Evolutionary conservation across 2,329 filamentous ascomycete species (phyloP), one percentile per base, ranked within the genome.

Genomic region (Sarocladium brachiariae): DNA sequence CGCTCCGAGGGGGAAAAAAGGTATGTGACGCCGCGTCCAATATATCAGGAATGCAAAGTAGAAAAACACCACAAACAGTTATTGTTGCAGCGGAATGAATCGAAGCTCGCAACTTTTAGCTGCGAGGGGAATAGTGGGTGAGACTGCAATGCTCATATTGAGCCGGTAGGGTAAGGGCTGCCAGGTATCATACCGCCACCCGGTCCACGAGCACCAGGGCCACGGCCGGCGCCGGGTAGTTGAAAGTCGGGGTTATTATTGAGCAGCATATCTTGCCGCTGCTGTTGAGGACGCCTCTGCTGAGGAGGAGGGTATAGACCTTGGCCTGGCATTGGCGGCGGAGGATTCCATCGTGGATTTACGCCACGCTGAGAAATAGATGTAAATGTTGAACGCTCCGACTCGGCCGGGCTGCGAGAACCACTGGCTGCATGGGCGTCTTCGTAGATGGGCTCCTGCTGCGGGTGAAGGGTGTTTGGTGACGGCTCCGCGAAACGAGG

Each of bases 231-330:
- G 19, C 68, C 69, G 1, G 83, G 84, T 24, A 96, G 65, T 56
- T 86, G 78, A 68, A 96, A 96, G 65, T 96, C 90, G 1, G 91
- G 90, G 61, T 95, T 96, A 59, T 84, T 96, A 59, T 84, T 83
- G 53, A 95, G 73, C 34, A 95, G 70, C 47, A 90, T 76, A 57
- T 95, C 88, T 57, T 85, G 81, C 53, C 79, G 78, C 59, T 80
- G 72, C 61, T 75, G 77, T 19, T 71, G 68, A 21, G 73, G 73
- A 50, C 50, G 56, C 66, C 45, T 24, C 18, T 50, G 52, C 34
- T 71, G 70, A 33, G 70, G 66, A 18, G 68, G 70, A 51, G 67
- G 70, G 61, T 60, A 69, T 5, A 49, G 31, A 7, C 46, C 46
- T 56, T 66, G 73, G 8, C 70, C 69, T 50, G 67, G 70, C 58